Percentiles rank a stretch among this genome's conserved stretches.
Evolutionary conservation across 2,329 filamentous ascomycete species (phyloP).

Genomic region (Stemphylium lycopersici): DNA sequence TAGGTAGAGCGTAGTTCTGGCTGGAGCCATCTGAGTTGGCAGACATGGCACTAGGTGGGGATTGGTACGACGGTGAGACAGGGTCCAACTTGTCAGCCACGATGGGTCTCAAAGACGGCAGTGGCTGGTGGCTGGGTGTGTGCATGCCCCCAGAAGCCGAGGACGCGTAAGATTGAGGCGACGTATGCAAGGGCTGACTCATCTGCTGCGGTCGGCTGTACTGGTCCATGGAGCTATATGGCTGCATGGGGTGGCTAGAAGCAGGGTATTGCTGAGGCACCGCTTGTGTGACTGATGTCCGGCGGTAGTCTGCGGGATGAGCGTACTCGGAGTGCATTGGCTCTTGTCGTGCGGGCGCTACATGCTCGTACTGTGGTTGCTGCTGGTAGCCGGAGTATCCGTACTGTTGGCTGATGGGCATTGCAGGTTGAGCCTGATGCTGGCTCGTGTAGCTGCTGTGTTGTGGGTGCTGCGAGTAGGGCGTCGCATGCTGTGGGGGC

Average conservation of each 20-base stretch:
- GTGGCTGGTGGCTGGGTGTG: conserved; percentile 41
- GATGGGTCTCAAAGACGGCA: conserved; percentile 52
- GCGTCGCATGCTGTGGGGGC: conserved; percentile 36
- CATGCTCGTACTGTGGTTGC: conserved; percentile 47
- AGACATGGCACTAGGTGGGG: conserved; percentile 44
- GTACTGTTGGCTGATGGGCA: conserved; percentile 50
- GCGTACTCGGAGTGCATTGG: conserved; percentile 47
- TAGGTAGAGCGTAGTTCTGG: conserved; percentile 36
- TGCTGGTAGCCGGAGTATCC: conserved; percentile 48
- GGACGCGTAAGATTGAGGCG: conserved; percentile 39
- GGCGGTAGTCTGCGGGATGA: conserved; percentile 49
- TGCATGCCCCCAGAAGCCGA: conserved; percentile 36
- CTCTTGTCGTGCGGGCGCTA: conserved; percentile 45
- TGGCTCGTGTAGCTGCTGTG: conserved; percentile 42
- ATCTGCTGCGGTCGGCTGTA: conserved; percentile 48
- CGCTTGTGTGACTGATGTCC: conserved; percentile 46
- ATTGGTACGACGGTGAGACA: conserved; percentile 53
- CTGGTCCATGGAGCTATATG: conserved; percentile 45
- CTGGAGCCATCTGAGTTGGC: conserved; percentile 38
- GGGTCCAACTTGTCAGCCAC: conserved; percentile 49
- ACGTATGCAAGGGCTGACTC: conserved; percentile 41
- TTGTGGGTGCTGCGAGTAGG: conserved; percentile 39
- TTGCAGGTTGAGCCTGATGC: conserved; percentile 25
- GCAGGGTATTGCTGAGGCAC: conserved; percentile 44
- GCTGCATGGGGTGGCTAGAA: conserved; percentile 41